These are phyloP conservation scores for Heliamphora pulchella DNA, from an alignment of 179 eudicot species.

Conservation along the genomic window DNA sequence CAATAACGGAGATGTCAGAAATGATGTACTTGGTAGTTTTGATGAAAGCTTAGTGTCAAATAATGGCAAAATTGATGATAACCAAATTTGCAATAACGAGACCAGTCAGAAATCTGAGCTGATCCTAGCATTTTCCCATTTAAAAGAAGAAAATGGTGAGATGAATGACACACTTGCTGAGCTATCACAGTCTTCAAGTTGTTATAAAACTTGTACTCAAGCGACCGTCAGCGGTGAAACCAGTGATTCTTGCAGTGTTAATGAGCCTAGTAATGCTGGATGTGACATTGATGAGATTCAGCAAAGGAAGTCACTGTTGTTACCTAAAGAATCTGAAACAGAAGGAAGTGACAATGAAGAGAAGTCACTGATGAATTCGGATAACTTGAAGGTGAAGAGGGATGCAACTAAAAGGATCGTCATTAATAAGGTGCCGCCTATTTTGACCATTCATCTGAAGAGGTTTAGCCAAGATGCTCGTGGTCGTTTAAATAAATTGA, in stretches of 20 bases:
- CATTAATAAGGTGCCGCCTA: slow-evolving; percentile 56
- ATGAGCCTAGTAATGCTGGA: slow-evolving; percentile 7
- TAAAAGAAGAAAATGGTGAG: slow-evolving; percentile 21
- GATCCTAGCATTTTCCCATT: slow-evolving; percentile 17
- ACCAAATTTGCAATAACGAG: slow-evolving; percentile 18
- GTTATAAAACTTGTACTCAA: slow-evolving; percentile 21
- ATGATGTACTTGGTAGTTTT: slow-evolving; percentile 4
- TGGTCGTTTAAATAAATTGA: slow-evolving; percentile 83
- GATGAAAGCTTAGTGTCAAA: slow-evolving; percentile 14
- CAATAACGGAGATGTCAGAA: slow-evolving; percentile 16
- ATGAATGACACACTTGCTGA: slow-evolving; percentile 19
- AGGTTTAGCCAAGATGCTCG: slow-evolving; percentile 88
- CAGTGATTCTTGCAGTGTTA: slow-evolving; percentile 20
- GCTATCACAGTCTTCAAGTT: slow-evolving; percentile 21
- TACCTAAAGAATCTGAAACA: slow-evolving; percentile 28
- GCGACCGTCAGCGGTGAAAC: slow-evolving; percentile 20
- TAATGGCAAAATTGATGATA: slow-evolving; percentile 27
- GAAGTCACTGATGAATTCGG: slow-evolving; percentile 17
- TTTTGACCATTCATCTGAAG: slow-evolving; percentile 85
- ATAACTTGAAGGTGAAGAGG: slow-evolving; percentile 62
- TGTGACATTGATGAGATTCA: slow-evolving; percentile 9
- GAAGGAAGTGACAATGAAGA: slow-evolving; percentile 40
- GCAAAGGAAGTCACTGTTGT: background rate
- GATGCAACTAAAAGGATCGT: slow-evolving; percentile 77
- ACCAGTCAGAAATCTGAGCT: slow-evolving; percentile 17